phyloP scores from a whole-genome alignment of 306 rosid species.

The Chamaecrista fasciculata region DNA sequence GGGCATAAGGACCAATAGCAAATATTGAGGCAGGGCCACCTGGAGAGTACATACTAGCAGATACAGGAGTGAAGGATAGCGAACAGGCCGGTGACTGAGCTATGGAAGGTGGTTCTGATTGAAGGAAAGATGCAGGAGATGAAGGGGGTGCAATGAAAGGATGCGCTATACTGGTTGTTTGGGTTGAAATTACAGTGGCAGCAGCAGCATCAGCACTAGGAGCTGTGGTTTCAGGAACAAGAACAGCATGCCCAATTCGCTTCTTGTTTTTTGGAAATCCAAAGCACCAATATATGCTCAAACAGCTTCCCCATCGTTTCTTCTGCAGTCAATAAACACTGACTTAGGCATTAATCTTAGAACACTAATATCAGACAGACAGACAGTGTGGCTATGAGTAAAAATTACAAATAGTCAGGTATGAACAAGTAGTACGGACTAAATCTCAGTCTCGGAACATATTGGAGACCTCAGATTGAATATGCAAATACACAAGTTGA shows the following conservation, averaged over 20 bases:
- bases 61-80: conserved; percentile 52
- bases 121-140: conserved; percentile 90
- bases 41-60: conserved; percentile 88
- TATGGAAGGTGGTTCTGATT: conserved; percentile 89
- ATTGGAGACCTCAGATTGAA: background rate
- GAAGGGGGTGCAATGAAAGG: conserved; percentile 96
- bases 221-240: conserved; percentile 59
- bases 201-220: conserved; percentile 35
- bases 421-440: background rate
- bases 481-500: conserved; percentile 4
- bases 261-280: conserved; percentile 61
- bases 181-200: conserved; percentile 47
- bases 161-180: conserved; percentile 43
- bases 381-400: background rate
- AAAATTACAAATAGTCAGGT: background rate
- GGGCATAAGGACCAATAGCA: conserved; percentile 89
- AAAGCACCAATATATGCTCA: conserved; percentile 68
- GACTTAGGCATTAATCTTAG: conserved; percentile 18
- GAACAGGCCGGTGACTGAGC: conserved; percentile 69
- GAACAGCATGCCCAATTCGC: conserved; percentile 70
- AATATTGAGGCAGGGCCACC: conserved; percentile 88
- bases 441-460: background rate
- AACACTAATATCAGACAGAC: conserved; percentile 17
- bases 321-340: conserved; percentile 52
- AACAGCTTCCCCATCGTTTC: conserved; percentile 86